Evolutionary conservation across 2,329 filamentous ascomycete species (phyloP), one percentile per base, ranked within the genome.

Genomic region (Fusarium nisikadoi): DNA sequence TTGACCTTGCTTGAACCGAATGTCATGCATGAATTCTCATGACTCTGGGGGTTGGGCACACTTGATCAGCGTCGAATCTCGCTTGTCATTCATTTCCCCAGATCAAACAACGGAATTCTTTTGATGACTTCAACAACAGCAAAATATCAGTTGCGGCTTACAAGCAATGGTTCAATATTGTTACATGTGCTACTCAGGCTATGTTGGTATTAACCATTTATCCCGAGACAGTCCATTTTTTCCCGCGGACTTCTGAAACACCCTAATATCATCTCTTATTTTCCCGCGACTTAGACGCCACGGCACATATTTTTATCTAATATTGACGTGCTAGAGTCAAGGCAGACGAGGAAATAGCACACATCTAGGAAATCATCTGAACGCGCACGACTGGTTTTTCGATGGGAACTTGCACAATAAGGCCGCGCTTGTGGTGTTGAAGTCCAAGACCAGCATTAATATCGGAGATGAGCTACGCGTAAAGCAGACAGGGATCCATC

Each of bases 391-490:
- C 42, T 52, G 14, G 14, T 39, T 61, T 33, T 59, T 36, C 31
- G 39, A 20, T 11, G 12, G 49, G n/a, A 46, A 29, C 55, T 27
- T n/a, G 27, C 39, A 53, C 36, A 56, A 45, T 20, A n/a, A 16
- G 31, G 25, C 46, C 31, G 49, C 54, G 38, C 36, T 38, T 50
- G 27, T 43, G 47, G 41, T 58, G 39, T 60, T 54, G 60, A 58
- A 45, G 59, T 58, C 47, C 47, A 43, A 36, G 47, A 62, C 47
- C 41, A 73, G 76, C 76, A 77, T 77, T 74, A 57, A 73, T 46
- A 45, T 27, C 76, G 75, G 76, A 77, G 72, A 77, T 77, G 76
- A 77, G 75, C 55, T 76, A 62, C 72, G 70, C 63, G 58, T 54
- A 61, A 62, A 27, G 29, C 19, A 61, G 50, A 64, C 76, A 77